phyloP scores from a whole-genome alignment of 2,329 filamentous ascomycete species.

The Rhynchosporium secalis region DNA sequence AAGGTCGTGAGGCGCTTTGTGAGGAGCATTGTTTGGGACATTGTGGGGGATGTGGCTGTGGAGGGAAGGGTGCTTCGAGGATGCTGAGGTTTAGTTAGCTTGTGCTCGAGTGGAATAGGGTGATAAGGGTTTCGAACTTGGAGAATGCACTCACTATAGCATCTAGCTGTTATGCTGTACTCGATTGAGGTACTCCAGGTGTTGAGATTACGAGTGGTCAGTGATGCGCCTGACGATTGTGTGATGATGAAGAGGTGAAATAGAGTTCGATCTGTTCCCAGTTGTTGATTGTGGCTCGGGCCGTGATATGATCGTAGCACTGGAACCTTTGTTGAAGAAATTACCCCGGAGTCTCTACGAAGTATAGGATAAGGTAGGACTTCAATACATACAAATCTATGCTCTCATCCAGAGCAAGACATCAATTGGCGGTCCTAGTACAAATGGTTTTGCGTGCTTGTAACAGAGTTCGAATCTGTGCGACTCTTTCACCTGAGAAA shows the following conservation, averaged over 20 bases:
- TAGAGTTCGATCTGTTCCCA: neutral
- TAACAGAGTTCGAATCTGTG: neutral
- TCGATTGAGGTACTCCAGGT: neutral
- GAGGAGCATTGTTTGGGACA: constrained; percentile 50
- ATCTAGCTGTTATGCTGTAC: constrained; percentile 22
- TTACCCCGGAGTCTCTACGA: too few relatives aligned
- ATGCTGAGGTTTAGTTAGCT: constrained; percentile 14
- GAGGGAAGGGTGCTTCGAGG: constrained; percentile 14
- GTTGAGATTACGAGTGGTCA: neutral
- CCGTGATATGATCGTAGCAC: neutral
- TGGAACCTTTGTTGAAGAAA: neutral
- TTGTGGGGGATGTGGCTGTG: constrained; percentile 17
- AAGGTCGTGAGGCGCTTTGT: constrained; percentile 65
- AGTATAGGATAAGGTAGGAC: too few relatives aligned
- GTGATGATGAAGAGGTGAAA: neutral
- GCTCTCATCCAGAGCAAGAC: neutral
- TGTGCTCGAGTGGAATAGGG: neutral
- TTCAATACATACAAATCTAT: neutral
- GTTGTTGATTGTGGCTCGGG: constrained; percentile 7
- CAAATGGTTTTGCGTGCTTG: neutral
- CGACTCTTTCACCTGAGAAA: neutral
- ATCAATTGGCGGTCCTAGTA: neutral
- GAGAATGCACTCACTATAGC: constrained; percentile 22
- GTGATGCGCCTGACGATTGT: neutral
- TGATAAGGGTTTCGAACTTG: neutral